A percentile compares a stretch with the other conserved stretches of the same genome.
These are phyloP conservation scores for Reticulascus tulasneorum DNA, from an alignment of 2,329 filamentous ascomycete species.

Conservation along the genomic window DNA sequence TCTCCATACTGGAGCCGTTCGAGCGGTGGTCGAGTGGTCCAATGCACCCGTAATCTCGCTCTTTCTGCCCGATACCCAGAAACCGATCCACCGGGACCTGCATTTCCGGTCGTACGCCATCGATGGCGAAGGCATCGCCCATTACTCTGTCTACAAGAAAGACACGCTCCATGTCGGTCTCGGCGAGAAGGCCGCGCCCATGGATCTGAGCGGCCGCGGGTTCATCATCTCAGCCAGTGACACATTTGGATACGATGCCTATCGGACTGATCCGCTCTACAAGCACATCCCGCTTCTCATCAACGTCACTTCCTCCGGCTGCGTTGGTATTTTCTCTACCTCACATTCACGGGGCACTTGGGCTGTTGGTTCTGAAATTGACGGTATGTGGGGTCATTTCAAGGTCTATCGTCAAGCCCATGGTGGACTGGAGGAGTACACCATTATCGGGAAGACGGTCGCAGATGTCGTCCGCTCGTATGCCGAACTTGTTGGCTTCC, in stretches of 20 bases:
- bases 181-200: constrained; percentile 69
- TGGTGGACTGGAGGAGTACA: constrained; percentile 68
- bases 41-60: constrained; percentile 48
- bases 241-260: constrained; percentile 69
- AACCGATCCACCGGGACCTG: constrained; percentile 58
- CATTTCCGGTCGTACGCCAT: constrained; percentile 61
- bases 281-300: constrained; percentile 73
- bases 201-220: constrained; percentile 64
- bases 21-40: constrained; percentile 55
- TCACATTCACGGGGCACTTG: constrained; percentile 61
- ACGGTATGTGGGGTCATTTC: constrained; percentile 71
- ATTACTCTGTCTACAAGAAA: constrained; percentile 61
- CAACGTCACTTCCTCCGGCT: constrained; percentile 60
- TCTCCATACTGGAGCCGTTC: constrained; percentile 25
- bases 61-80: constrained; percentile 44
- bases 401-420: constrained; percentile 71
- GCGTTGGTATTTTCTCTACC: constrained; percentile 65
- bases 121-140: constrained; percentile 57
- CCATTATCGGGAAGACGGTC: constrained; percentile 62
- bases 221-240: constrained; percentile 68
- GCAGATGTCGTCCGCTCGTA: constrained; percentile 63
- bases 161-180: constrained; percentile 65
- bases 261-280: constrained; percentile 68
- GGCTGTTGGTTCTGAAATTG: constrained; percentile 67
- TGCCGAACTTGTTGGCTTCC: constrained; percentile 64